Conservation (phyloP, 345 rosid species). For the Citrus sp. region DNA sequence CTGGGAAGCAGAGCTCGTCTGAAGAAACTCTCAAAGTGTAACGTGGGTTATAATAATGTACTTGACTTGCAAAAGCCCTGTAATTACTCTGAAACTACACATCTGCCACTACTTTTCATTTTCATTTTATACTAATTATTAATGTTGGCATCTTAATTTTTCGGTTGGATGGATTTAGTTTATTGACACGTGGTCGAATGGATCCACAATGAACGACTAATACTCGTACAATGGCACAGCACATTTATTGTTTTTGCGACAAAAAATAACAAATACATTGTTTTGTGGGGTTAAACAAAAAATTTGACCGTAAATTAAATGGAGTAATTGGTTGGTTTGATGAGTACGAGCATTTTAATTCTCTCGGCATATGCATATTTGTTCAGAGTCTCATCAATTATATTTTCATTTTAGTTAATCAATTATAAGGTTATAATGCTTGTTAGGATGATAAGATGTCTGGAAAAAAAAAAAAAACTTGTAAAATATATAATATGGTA, state of each 20-base stretch:
- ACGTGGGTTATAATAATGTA: neutral
- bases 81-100: slow-evolving; percentile 22
- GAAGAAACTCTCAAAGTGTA: neutral
- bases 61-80: slow-evolving; percentile 4
- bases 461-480: too few species aligned
- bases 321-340: neutral
- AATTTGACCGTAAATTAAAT: neutral
- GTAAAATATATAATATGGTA: too few species aligned
- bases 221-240: too few species aligned
- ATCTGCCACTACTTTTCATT: neutral
- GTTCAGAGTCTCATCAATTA: too few species aligned
- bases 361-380: too few species aligned
- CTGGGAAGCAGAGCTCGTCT: neutral
- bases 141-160: neutral
- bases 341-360: neutral
- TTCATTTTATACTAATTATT: neutral
- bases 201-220: neutral
- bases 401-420: too few species aligned
- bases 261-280: too few species aligned
- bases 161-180: neutral
- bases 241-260: neutral
- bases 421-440: too few species aligned
- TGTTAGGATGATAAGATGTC: too few species aligned
- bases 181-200: neutral
- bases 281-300: neutral